Percentiles rank a stretch among this genome's conserved stretches.
phyloP scores from a whole-genome alignment of 1,139 yeast species.

The Blastobotrys apis region DNA sequence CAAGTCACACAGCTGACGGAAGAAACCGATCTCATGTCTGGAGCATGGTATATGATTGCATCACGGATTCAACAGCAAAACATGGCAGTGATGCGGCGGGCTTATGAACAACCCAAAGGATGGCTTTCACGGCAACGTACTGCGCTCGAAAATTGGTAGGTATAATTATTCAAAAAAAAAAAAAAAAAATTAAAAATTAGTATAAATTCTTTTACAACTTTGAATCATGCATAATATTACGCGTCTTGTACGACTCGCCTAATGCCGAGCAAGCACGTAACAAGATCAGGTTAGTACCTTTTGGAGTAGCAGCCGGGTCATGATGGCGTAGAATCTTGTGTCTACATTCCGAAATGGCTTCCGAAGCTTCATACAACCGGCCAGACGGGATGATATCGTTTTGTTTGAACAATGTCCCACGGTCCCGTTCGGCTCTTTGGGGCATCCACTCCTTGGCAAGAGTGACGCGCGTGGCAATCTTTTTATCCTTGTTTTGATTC shows the following conservation, averaged over 20 bases:
- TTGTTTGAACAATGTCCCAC: slow-evolving; percentile 6
- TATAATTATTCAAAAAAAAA: not conserved
- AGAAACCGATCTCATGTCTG: slow-evolving; percentile 26
- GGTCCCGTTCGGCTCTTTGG: not conserved
- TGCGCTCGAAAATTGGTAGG: slow-evolving; percentile 20
- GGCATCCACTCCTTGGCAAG: slow-evolving; percentile 26
- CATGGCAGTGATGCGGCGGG: slow-evolving; percentile 24
- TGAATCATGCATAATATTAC: not conserved
- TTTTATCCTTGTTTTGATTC: slow-evolving; percentile 16
- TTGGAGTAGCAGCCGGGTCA: slow-evolving; percentile 13
- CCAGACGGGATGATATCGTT: slow-evolving; percentile 28
- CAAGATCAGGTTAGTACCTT: slow-evolving; percentile 14
- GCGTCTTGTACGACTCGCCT: slow-evolving; percentile 11
- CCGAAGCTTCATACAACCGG: slow-evolving; percentile 30
- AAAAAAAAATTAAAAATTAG: slow-evolving; percentile 1
- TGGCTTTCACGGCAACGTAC: slow-evolving; percentile 31
- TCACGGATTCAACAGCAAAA: slow-evolving; percentile 30
- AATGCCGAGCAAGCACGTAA: slow-evolving; percentile 12
- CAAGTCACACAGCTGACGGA: slow-evolving; percentile 10
- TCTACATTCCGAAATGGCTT: slow-evolving; percentile 32
- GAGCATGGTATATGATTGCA: slow-evolving; percentile 31
- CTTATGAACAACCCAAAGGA: slow-evolving; percentile 27
- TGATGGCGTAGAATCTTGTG: slow-evolving; percentile 27
- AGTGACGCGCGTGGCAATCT: slow-evolving; percentile 13
- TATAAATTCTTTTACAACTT: slow-evolving; percentile 3